phyloP scores from a whole-genome alignment of 345 rosid species.

The Murraya koenigii region DNA sequence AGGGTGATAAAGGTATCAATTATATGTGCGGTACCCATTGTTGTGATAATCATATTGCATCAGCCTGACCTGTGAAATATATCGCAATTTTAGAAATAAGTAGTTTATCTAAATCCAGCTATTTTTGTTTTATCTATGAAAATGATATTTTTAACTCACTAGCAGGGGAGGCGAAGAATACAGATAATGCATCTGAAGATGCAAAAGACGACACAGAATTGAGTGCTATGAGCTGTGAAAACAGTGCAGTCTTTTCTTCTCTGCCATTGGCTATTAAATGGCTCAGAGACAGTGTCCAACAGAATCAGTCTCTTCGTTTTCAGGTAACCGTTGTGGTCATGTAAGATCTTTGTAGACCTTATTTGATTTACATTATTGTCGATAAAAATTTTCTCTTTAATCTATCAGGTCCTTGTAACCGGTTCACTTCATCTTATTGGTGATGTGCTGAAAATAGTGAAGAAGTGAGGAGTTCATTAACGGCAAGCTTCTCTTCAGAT shows the following conservation, averaged over 20 bases:
- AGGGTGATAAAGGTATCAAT: slow-evolving; percentile 49
- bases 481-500: background rate
- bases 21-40: background rate
- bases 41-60: background rate
- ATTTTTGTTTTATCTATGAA: no score
- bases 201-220: slow-evolving; percentile 40
- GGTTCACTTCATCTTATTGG: slow-evolving; percentile 95
- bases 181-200: slow-evolving; percentile 46
- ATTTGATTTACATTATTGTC: background rate
- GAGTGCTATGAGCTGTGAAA: slow-evolving; percentile 43
- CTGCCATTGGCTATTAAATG: slow-evolving; percentile 85
- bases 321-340: no score
- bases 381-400: background rate
- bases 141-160: background rate
- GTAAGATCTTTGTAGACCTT: background rate
- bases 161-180: slow-evolving; percentile 37
- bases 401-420: slow-evolving; percentile 71
- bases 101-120: no score
- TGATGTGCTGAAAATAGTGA: slow-evolving; percentile 75
- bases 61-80: background rate
- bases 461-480: slow-evolving; percentile 36
- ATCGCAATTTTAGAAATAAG: background rate
- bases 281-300: slow-evolving; percentile 69
- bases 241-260: slow-evolving; percentile 76
- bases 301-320: no score